A percentile compares a stretch with the other conserved stretches of the same genome.
phyloP scores from a whole-genome alignment of 345 rosid species.

The Pugionium cornutum region DNA sequence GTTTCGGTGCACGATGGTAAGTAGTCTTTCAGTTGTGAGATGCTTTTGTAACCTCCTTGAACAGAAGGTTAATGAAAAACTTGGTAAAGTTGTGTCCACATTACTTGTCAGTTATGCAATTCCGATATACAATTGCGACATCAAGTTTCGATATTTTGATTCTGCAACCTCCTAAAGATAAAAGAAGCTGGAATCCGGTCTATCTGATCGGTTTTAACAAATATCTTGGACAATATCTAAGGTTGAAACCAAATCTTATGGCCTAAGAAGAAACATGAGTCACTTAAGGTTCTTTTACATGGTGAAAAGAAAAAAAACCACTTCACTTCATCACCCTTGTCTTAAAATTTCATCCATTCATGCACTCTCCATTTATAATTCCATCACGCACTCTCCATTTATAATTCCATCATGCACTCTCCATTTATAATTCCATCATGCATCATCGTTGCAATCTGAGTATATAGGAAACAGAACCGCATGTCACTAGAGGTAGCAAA shows the following conservation, averaged over 20 bases:
- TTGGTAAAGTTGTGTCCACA: conserved; percentile 12
- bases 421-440: conserved; percentile 8
- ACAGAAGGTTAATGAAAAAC: not conserved
- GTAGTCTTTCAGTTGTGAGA: conserved; percentile 18
- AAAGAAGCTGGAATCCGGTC: no score
- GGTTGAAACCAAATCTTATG: not conserved
- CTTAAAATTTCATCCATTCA: conserved; percentile 3
- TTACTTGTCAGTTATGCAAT: not conserved
- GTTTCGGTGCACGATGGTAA: conserved; percentile 17
- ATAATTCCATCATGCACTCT: no score
- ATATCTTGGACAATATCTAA: not conserved
- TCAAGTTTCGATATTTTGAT: no score
- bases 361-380: conserved; percentile 1
- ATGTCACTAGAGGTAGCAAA: not conserved
- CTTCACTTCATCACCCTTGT: conserved; percentile 7
- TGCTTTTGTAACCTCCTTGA: conserved; percentile 16
- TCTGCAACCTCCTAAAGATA: not conserved
- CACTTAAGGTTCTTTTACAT: conserved; percentile 6
- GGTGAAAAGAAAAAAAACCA: not conserved
- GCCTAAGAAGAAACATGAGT: conserved; percentile 17
- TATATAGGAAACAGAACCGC: not conserved
- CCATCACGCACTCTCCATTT: no score
- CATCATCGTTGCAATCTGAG: conserved; percentile 37
- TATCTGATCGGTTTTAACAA: not conserved
- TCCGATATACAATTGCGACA: not conserved